A percentile compares a stretch with the other conserved stretches of the same genome.
Conservation (phyloP, 768 basidiomycete genomes). For the Trametes gibbosa region DNA sequence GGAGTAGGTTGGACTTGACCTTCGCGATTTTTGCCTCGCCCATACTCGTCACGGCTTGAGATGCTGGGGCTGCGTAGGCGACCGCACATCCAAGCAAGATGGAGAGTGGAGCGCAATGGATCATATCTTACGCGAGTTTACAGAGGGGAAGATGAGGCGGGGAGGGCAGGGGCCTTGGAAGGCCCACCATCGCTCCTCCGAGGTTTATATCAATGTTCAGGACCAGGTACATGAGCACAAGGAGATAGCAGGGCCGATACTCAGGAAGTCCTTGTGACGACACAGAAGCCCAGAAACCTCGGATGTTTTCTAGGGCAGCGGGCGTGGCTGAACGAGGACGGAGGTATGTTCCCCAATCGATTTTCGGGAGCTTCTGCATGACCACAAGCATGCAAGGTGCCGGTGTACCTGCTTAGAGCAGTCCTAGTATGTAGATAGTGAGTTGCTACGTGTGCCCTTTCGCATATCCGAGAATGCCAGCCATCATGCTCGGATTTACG, state of each 20-base stretch:
- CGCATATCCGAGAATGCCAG: neutral
- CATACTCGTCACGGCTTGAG: constrained; percentile 21
- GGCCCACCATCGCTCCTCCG: neutral
- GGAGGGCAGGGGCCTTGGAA: neutral
- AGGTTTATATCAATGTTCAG: neutral
- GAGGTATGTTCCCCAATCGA: neutral
- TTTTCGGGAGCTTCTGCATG: neutral
- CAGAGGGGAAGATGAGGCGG: neutral
- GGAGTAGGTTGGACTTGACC: constrained; percentile 28
- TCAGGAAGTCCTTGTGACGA: constrained; percentile 2
- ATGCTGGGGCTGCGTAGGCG: constrained; percentile 9
- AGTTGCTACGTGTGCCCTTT: neutral
- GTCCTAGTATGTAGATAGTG: neutral
- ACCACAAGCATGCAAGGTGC: neutral
- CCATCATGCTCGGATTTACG: neutral
- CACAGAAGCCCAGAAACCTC: constrained; percentile 5
- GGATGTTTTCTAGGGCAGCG: neutral
- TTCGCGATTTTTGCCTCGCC: constrained; percentile 25
- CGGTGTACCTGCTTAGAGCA: neutral
- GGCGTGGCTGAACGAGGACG: neutral
- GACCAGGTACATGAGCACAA: neutral
- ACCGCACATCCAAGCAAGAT: neutral
- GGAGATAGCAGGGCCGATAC: constrained; percentile 5
- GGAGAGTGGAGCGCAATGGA: neutral
- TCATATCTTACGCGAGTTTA: constrained; percentile 6